Conservation (phyloP, 371 early-diverging fungal species). For the Fennellomyces sp. region DNA sequence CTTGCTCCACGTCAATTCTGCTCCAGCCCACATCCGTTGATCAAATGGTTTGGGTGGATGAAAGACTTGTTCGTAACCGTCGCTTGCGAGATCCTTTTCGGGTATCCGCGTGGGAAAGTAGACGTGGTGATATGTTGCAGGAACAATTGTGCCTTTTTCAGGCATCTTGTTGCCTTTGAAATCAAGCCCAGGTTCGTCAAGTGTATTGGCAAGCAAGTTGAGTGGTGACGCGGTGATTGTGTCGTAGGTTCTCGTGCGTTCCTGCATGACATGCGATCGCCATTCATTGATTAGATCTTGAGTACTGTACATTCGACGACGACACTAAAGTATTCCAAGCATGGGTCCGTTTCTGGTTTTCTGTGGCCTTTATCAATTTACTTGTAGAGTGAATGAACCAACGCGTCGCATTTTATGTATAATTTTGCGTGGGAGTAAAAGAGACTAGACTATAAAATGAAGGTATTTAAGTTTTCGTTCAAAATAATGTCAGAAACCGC, state of each 20-base stretch:
- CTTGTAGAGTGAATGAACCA: background rate
- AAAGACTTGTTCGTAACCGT: conserved; percentile 79
- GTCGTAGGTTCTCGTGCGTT: conserved; percentile 7
- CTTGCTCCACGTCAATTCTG: conserved; percentile 58
- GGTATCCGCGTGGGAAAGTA: conserved; percentile 78
- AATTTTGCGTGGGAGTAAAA: background rate
- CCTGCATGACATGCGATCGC: background rate
- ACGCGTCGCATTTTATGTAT: conserved; percentile 24
- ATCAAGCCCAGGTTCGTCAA: conserved; percentile 16
- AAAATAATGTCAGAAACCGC: conserved; percentile 63
- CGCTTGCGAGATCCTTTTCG: conserved; percentile 69
- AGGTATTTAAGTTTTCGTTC: conserved; percentile 46
- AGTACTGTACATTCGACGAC: background rate
- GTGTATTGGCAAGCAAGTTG: conserved; percentile 34
- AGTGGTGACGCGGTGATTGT: conserved; percentile 35
- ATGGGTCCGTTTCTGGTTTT: background rate
- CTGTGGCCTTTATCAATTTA: background rate
- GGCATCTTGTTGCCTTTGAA: conserved; percentile 17
- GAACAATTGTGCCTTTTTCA: conserved; percentile 50
- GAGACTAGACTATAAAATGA: conserved; percentile 29
- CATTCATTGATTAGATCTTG: background rate
- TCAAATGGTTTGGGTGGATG: conserved; percentile 78
- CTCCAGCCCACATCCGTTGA: conserved; percentile 90
- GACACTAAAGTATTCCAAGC: background rate
- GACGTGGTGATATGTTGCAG: conserved; percentile 77